A percentile compares a stretch with the other conserved stretches of the same genome.
phyloP scores from a whole-genome alignment of 1,284 basidiomycete species.

The Pascua sp. region DNA sequence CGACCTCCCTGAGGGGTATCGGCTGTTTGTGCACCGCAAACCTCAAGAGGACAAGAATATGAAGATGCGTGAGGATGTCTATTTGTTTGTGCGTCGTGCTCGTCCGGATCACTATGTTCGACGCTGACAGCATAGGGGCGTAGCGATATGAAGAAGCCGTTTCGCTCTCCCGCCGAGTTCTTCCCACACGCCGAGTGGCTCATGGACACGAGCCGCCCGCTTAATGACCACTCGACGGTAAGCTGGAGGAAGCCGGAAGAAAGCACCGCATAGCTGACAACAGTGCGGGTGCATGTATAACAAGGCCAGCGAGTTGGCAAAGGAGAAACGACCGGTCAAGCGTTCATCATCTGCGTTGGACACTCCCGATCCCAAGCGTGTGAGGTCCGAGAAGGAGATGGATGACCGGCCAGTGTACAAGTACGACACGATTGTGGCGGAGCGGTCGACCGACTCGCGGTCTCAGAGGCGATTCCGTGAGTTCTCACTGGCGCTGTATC shows the following conservation, averaged over 20 bases:
- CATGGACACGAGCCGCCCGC: conserved; percentile 24
- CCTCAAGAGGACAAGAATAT: conserved; percentile 17
- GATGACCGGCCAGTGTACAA: not conserved
- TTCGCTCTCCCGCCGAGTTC: conserved; percentile 30
- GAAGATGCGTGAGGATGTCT: conserved; percentile 27
- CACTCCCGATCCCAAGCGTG: not conserved
- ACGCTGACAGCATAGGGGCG: conserved; percentile 27
- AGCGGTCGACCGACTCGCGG: conserved; percentile 18
- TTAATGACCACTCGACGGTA: conserved; percentile 31
- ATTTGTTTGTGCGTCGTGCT: conserved; percentile 29
- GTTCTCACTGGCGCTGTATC: not conserved
- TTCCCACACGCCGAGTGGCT: conserved; percentile 36
- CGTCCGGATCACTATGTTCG: not conserved
- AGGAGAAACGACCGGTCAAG: conserved; percentile 1
- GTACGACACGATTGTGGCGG: conserved; percentile 6
- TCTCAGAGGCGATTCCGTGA: conserved; percentile 13
- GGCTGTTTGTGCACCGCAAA: conserved; percentile 31
- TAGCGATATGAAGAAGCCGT: conserved; percentile 13
- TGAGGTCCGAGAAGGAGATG: too few species aligned
- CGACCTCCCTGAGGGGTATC: conserved; percentile 33
- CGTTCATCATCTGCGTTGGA: too few species aligned
- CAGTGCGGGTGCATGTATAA: conserved; percentile 40
- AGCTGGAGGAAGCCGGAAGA: too few species aligned
- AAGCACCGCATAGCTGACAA: conserved; percentile 5
- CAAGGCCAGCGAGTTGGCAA: not conserved